A percentile compares a stretch with the other conserved stretches of the same genome.
These are phyloP conservation scores for Coffea humblotiana DNA, from an alignment of 305 asterid species.

Conservation along the genomic window DNA sequence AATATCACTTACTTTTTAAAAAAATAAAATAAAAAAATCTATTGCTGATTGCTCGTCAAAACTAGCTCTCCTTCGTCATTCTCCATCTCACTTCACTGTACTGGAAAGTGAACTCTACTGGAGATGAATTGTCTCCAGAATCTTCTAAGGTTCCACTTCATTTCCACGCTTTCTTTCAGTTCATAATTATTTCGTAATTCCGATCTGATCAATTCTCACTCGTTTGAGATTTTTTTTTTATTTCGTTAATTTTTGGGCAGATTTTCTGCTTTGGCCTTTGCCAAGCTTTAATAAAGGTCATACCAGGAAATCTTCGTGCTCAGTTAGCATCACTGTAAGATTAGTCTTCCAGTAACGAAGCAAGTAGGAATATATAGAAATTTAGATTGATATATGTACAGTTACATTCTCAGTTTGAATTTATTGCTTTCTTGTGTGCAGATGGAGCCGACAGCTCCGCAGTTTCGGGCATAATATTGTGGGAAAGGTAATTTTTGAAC, in stretches of 20 bases:
- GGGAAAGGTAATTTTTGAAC: constrained; percentile 18
- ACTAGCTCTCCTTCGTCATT: neutral
- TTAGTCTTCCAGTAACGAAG: neutral
- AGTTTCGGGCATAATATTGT: neutral
- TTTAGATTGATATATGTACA: neutral
- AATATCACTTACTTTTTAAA: neutral
- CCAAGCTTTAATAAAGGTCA: constrained; percentile 42
- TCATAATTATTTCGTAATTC: neutral
- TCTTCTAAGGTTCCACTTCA: constrained; percentile 49
- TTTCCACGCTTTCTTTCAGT: neutral
- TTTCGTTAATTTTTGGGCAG: constrained; percentile 35
- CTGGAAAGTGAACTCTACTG: neutral
- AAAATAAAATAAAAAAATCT: neutral
- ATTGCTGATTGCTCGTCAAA: neutral
- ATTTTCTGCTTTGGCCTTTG: constrained; percentile 57
- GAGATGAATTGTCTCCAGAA: constrained; percentile 69
- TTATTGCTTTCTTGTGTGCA: neutral
- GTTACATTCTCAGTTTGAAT: neutral
- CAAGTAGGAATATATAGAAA: neutral
- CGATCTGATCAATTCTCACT: neutral
- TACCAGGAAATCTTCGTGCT: constrained; percentile 36
- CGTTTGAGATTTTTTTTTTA: neutral
- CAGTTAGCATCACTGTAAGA: constrained; percentile 48
- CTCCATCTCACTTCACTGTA: neutral
- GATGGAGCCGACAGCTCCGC: constrained; percentile 7